Evolutionary conservation across 2,329 filamentous ascomycete species (phyloP).

Genomic region (Ramularia endophylla): DNA sequence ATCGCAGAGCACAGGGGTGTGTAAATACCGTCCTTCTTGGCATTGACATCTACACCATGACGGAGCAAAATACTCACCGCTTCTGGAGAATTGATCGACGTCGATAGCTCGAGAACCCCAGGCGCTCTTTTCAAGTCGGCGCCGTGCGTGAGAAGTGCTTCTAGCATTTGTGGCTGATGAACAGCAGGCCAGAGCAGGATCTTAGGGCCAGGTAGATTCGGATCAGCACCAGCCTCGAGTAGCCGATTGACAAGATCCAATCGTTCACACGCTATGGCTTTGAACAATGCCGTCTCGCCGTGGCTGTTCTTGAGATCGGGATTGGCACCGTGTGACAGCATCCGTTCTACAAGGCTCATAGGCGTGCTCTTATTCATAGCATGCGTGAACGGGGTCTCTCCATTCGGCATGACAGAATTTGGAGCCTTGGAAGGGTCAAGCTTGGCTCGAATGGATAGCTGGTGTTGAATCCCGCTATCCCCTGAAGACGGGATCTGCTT

Average conservation of each 20-base stretch:
- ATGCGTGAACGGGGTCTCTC: constrained; percentile 56
- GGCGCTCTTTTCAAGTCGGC: constrained; percentile 55
- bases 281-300: constrained; percentile 59
- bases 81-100: constrained; percentile 56
- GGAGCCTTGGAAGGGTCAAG: constrained; percentile 32
- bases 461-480: constrained; percentile 34
- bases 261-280: constrained; percentile 53
- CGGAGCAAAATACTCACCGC: constrained; percentile 57
- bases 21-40: constrained; percentile 58
- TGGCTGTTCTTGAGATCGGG: constrained; percentile 55
- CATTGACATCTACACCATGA: constrained; percentile 56
- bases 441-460: constrained; percentile 45
- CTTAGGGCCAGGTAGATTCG: constrained; percentile 53
- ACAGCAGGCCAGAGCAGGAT: constrained; percentile 61
- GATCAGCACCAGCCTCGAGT: constrained; percentile 56
- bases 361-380: constrained; percentile 56
- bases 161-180: constrained; percentile 53
- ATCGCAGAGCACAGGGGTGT: constrained; percentile 64
- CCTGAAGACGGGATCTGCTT: constrained; percentile 25
- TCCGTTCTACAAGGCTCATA: constrained; percentile 50
- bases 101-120: constrained; percentile 62
- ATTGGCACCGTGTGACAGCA: constrained; percentile 56
- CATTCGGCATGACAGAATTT: constrained; percentile 47
- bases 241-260: constrained; percentile 51
- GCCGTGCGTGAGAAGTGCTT: constrained; percentile 49